Evolutionary conservation across 805 yeast species (phyloP), one percentile per base, ranked within the genome.

Genomic region (Pichia sporocuriosa): DNA sequence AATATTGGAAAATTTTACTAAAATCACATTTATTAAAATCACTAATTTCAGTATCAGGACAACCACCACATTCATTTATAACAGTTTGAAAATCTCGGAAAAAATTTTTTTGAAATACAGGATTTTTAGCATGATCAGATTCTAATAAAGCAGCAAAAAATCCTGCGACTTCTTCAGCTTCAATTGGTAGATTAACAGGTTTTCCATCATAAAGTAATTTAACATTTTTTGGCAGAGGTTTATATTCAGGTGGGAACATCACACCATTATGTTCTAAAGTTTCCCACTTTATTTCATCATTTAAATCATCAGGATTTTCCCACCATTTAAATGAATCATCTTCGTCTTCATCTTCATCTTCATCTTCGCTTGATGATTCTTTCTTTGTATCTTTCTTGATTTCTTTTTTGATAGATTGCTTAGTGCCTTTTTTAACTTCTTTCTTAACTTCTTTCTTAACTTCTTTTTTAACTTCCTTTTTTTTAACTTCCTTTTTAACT

Each of bases 101-200:
- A 66, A 90, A 90, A 61, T 90, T 90, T 56, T 79, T 76, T 50
- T 81, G 95, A 61, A 90, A 90, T 0, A 77, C 79, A 0, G 94
- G 88, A 56, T 88, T 90, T 47, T 79, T 73, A 11, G 88, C 93
- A 62, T 90, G 96, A 50, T 90, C 96, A 1, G 88, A 73, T 49
- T 85, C 88, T 33, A 89, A 48, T 77, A 90, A 72, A 6, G 96
- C 96, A 9, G 83, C 97, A 61, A 73, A 90, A 56, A 88, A 90
- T 0, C 96, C 97, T 0, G 97, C 97, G 27, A 90, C 96, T 61
- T 90, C 97, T 63, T 90, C 98, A 2, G 96, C 97, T 42, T 71
- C 84, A 1, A 67, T 64, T 1, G 96, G 90, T 44, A 90, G 68
- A 23, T 67, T 68, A 0, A 89, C 89, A 0, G 93, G 84, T 49